Conservation (phyloP, 306 rosid species). For the Quercus parvula region DNA sequence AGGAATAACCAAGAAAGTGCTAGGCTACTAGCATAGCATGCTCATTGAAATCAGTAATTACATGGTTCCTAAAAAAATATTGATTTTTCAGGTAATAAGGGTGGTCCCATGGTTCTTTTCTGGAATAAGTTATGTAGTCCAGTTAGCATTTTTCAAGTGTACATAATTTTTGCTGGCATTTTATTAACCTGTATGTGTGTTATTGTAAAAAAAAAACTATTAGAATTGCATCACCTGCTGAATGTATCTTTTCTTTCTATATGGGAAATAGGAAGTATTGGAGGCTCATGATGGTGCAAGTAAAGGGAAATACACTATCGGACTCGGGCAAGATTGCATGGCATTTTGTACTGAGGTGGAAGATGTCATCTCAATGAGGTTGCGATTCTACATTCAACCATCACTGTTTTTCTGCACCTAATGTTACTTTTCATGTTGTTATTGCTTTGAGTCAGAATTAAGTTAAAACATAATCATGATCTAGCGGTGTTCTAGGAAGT, state of each 20-base stretch:
- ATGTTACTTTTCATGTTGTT: not conserved
- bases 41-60: not conserved
- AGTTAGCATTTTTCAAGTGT: not conserved
- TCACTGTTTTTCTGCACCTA: conserved; percentile 8
- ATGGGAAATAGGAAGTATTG: conserved; percentile 62
- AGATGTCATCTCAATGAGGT: conserved; percentile 99
- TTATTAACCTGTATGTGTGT: not conserved
- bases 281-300: conserved; percentile 98
- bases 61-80: not conserved
- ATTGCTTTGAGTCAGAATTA: conserved; percentile 2
- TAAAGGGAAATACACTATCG: conserved; percentile 94
- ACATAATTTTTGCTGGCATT: not conserved
- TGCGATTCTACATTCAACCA: conserved; percentile 11
- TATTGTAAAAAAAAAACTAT: conserved; percentile 1
- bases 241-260: conserved; percentile 8
- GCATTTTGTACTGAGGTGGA: conserved; percentile 88
- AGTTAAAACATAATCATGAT: not conserved
- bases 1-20: not conserved
- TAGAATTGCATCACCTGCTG: conserved; percentile 9
- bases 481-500: not conserved
- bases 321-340: conserved; percentile 99
- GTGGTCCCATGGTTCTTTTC: not conserved
- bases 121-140: not conserved
- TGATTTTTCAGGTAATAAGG: not conserved
- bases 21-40: not conserved